Conservation (phyloP, 2,329 filamentous ascomycete species). For the Erysiphe neolycopersici region DNA sequence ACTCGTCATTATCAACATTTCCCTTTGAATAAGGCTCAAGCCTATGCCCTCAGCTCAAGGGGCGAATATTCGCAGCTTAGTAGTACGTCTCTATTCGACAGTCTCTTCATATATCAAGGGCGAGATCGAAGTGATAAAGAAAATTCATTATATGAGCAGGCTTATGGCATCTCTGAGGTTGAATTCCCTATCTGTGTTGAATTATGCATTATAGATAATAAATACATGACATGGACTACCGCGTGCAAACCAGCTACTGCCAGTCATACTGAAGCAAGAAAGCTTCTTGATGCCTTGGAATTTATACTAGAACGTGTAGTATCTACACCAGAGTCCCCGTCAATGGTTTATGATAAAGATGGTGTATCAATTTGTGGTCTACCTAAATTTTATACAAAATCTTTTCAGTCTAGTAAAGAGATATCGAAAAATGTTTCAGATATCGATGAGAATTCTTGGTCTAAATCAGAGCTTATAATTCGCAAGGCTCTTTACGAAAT, state of each 20-base stretch:
- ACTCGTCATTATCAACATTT: slow-evolving; percentile 51
- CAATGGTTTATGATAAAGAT: slow-evolving; percentile 25
- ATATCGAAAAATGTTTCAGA: background rate
- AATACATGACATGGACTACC: slow-evolving; percentile 36
- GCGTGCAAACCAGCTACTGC: slow-evolving; percentile 36
- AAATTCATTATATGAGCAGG: slow-evolving; percentile 7
- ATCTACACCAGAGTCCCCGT: slow-evolving; percentile 18
- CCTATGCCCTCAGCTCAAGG: slow-evolving; percentile 17
- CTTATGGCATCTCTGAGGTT: slow-evolving; percentile 31
- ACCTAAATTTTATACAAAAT: slow-evolving; percentile 15
- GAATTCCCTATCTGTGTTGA: slow-evolving; percentile 69
- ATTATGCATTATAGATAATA: slow-evolving; percentile 32
- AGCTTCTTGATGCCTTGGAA: slow-evolving; percentile 33
- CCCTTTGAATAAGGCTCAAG: slow-evolving; percentile 44
- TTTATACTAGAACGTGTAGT: slow-evolving; percentile 29
- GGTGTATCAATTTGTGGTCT: slow-evolving; percentile 39
- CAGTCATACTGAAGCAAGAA: slow-evolving; percentile 18
- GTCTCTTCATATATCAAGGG: slow-evolving; percentile 39
- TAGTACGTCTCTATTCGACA: slow-evolving; percentile 28
- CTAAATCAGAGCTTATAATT: slow-evolving; percentile 14
- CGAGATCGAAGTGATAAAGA: slow-evolving; percentile 9
- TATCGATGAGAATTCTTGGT: slow-evolving; percentile 12
- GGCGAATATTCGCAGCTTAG: slow-evolving; percentile 1
- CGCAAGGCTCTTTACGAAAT: slow-evolving; percentile 25
- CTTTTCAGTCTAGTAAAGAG: background rate